Evolutionary conservation across 345 rosid species (phyloP).

Genomic region (Boechera retrofracta): DNA sequence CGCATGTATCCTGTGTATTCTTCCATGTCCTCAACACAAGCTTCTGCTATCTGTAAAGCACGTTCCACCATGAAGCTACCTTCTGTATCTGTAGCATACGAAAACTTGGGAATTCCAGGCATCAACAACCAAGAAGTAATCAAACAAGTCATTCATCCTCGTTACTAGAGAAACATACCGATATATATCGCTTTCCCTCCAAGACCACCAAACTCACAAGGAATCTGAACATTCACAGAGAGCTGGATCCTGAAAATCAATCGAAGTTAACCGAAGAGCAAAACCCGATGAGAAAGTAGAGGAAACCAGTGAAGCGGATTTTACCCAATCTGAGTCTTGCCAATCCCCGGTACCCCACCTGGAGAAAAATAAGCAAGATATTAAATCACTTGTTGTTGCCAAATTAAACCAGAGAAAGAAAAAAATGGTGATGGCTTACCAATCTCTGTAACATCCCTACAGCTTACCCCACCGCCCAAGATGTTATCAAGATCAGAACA

Average conservation of each 20-base stretch:
- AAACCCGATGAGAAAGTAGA: slow-evolving; percentile 20
- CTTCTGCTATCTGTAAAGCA: slow-evolving; percentile 83
- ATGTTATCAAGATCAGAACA: slow-evolving; percentile 80
- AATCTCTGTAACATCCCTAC: slow-evolving; percentile 93
- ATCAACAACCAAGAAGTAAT: slow-evolving; percentile 14
- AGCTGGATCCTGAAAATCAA: slow-evolving; percentile 78
- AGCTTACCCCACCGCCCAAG: slow-evolving; percentile 86
- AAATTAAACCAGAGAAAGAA: slow-evolving; percentile 1
- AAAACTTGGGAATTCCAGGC: not conserved
- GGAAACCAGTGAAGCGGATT: slow-evolving; percentile 4
- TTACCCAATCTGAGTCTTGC: slow-evolving; percentile 97
- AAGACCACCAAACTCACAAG: slow-evolving; percentile 78
- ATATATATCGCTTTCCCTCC: slow-evolving; percentile 92
- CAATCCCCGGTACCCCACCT: slow-evolving; percentile 92
- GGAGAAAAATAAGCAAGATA: slow-evolving; percentile 11
- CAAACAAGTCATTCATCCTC: not conserved
- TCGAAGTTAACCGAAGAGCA: slow-evolving; percentile 24
- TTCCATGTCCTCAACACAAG: slow-evolving; percentile 71
- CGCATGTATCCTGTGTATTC: slow-evolving; percentile 58
- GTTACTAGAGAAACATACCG: slow-evolving; percentile 49
- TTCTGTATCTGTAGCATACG: slow-evolving; percentile 70
- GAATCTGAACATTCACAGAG: slow-evolving; percentile 93
- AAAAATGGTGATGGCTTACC: slow-evolving; percentile 50
- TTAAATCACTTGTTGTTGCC: not conserved
- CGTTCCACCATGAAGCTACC: slow-evolving; percentile 98